phyloP scores from a whole-genome alignment of 2,329 filamentous ascomycete genomes.

The Spiromastix sp. region DNA sequence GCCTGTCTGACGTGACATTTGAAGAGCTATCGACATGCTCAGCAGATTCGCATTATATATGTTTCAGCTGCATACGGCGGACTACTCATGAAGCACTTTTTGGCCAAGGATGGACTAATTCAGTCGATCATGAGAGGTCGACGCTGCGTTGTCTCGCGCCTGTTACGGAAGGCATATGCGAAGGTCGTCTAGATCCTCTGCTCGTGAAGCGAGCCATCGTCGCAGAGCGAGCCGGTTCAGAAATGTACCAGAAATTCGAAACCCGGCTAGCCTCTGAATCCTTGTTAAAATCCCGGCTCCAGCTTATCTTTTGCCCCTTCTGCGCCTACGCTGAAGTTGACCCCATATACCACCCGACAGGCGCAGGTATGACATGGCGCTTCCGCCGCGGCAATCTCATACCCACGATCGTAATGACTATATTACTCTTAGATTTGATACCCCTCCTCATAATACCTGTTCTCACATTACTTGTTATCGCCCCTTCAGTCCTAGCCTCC shows the following conservation, averaged over 20 bases:
- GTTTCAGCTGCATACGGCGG: slow-evolving; percentile 66
- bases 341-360: slow-evolving; percentile 54
- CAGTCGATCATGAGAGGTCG: slow-evolving; percentile 60
- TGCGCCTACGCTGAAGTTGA: slow-evolving; percentile 88
- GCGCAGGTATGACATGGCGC: slow-evolving; percentile 44
- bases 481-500: slow-evolving; percentile 37
- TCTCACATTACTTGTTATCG: slow-evolving; percentile 47
- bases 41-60: slow-evolving; percentile 33
- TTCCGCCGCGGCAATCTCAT: slow-evolving; percentile 47
- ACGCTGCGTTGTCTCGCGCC: slow-evolving; percentile 79
- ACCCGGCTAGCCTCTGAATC: slow-evolving; percentile 67
- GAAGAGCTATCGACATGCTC: slow-evolving; percentile 39
- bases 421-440: slow-evolving; percentile 34
- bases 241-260: slow-evolving; percentile 66
- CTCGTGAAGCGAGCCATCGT: slow-evolving; percentile 64
- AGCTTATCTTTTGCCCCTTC: slow-evolving; percentile 76
- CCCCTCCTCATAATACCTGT: slow-evolving; percentile 41
- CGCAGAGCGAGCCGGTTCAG: slow-evolving; percentile 57
- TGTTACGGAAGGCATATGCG: slow-evolving; percentile 54
- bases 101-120: slow-evolving; percentile 82
- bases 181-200: slow-evolving; percentile 59
- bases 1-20: slow-evolving; percentile 37
- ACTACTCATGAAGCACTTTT: slow-evolving; percentile 81
- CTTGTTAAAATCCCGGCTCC: slow-evolving; percentile 61
- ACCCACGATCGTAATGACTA: slow-evolving; percentile 39